phyloP scores from a whole-genome alignment of 305 asterid genomes.

The Striga hermonthica region DNA sequence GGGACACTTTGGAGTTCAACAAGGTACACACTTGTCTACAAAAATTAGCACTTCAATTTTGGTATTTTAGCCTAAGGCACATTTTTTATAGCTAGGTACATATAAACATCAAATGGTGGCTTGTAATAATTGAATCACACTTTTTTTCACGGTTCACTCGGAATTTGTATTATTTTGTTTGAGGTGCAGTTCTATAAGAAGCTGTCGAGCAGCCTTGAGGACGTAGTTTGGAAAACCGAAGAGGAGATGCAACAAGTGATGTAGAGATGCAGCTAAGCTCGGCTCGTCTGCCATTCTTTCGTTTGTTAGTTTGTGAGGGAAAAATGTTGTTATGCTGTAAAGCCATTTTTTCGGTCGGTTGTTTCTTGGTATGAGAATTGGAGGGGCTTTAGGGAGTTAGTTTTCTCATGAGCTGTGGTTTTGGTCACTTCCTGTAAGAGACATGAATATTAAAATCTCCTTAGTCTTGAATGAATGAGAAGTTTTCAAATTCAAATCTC shows the following conservation, averaged over 20 bases:
- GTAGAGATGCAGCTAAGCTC: slow-evolving; percentile 30
- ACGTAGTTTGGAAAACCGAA: slow-evolving; percentile 88
- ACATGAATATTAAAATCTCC: too few species aligned
- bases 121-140: too few species aligned
- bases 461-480: too few species aligned
- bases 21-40: slow-evolving; percentile 44
- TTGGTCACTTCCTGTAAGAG: too few species aligned
- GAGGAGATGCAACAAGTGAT: slow-evolving; percentile 64
- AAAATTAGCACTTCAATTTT: not conserved
- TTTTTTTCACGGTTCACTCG: too few species aligned
- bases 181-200: slow-evolving; percentile 71
- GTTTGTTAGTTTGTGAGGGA: slow-evolving; percentile 35
- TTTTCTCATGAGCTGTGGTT: slow-evolving; percentile 19
- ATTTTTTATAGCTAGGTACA: too few species aligned
- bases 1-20: slow-evolving; percentile 54
- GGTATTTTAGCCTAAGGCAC: not conserved
- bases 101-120: too few species aligned
- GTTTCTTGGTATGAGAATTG: slow-evolving; percentile 21
- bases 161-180: not conserved
- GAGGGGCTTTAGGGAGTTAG: slow-evolving; percentile 14
- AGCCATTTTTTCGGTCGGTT: not conserved
- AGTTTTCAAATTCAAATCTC: too few species aligned
- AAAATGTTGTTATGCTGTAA: not conserved
- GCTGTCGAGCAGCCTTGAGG: slow-evolving; percentile 70
- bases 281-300: slow-evolving; percentile 31